Conservation (phyloP, 1,284 basidiomycete species). For the Ganoderma lucidum region DNA sequence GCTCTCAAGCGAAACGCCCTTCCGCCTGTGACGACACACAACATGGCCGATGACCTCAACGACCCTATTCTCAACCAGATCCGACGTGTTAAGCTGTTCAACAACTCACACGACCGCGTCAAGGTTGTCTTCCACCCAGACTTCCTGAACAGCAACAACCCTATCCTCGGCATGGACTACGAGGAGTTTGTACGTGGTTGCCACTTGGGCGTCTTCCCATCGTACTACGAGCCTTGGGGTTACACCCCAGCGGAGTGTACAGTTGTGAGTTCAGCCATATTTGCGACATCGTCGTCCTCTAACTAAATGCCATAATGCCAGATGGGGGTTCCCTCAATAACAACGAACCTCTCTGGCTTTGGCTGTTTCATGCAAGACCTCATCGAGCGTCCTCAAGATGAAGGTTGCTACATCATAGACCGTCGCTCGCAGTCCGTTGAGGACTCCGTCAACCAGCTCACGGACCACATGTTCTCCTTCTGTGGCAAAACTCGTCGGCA, state of each 20-base stretch:
- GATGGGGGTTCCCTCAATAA: constrained; percentile 98
- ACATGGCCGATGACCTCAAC: constrained; percentile 93
- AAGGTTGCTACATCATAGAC: constrained; percentile 96
- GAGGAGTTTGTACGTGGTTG: constrained; percentile 99
- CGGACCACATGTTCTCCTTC: constrained; percentile 83
- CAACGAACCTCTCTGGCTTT: constrained; percentile 97
- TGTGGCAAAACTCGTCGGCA: constrained; percentile 92
- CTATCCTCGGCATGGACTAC: constrained; percentile 96
- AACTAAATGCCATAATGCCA: background rate
- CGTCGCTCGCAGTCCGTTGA: constrained; percentile 91
- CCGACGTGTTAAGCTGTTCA: constrained; percentile 93
- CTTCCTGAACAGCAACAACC: constrained; percentile 98
- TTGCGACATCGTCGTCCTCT: background rate
- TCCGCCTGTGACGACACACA: constrained; percentile 95
- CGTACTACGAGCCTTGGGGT: constrained; percentile 96
- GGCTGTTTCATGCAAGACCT: constrained; percentile 99
- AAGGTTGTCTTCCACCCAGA: constrained; percentile 99
- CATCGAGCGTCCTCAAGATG: constrained; percentile 89
- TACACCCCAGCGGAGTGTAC: constrained; percentile 89
- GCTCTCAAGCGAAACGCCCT: constrained; percentile 94
- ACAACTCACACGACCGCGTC: constrained; percentile 83
- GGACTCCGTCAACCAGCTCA: constrained; percentile 85
- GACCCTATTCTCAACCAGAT: constrained; percentile 98
- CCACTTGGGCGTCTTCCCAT: constrained; percentile 97
- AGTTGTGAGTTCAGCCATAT: constrained; percentile 58